Evolutionary conservation across 148 eudicot species (phyloP), one percentile per base, ranked within the genome.

Genomic region (Amaranthus hypochondriacus): DNA sequence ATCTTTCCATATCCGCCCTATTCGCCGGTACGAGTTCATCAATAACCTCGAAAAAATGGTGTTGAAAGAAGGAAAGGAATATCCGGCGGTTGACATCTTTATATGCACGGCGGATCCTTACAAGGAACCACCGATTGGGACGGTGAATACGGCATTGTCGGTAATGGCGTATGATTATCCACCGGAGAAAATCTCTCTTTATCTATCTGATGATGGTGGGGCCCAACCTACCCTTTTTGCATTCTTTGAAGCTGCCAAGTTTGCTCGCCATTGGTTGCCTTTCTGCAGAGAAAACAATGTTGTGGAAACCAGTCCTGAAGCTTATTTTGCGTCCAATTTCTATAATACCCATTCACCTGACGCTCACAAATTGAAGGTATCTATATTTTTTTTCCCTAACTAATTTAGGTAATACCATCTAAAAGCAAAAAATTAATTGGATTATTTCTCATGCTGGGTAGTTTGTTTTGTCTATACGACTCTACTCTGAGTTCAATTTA

Each of bases 141-240:
- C 87, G 5, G 90, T 85, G 0, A 91, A 91, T 80, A 91, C 98
- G 4, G 94, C 92, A 5, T 62, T 93, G 68, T 88, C 98, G 13
- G 97, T 93, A 9, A 73, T 93, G 98, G 90, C 95, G 1, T 91
- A 89, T 15, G 92, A 93, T 15, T 91, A 90, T 67, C 91, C 92
- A 14, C 59, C 84, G 0, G 89, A 91, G 55, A 93, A 93, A 77
- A 39, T 90, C 3, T 89, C 98, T 18, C 81, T 93, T 0, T 93
- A 93, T 43, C 80, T 93, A 7, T 93, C 98, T 5, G 97, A 93
- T 46, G 97, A 93, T 46, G 97, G 97, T 56, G 97, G 98, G 56
- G 87, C 97, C 44, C 79, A 84, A 79, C 67, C 81, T 6, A 89
- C 95, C 4, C 82, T 93, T 4, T 93, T 87, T 77, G 97, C 95